Evolutionary conservation across 371 early-diverging fungal genomes (phyloP), one percentile per base, ranked within the genome.

Genomic region (Mortierella sp.): DNA sequence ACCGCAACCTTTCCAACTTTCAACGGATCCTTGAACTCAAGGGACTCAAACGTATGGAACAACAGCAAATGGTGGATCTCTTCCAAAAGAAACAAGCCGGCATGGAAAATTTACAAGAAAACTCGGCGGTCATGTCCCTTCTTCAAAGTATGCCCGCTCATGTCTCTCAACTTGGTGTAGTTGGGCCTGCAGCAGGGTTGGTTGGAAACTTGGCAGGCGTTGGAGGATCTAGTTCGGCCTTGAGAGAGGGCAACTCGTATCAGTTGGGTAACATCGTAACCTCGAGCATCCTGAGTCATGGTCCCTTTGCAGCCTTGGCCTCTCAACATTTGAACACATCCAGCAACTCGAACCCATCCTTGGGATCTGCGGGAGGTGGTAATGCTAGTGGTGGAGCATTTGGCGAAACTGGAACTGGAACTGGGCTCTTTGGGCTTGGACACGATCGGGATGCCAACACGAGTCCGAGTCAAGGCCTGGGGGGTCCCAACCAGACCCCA

Each of bases 11-110:
- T 4, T 82, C 82, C 28, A 88, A 88, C 28, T 95, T 96, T 62
- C 89, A 90, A 45, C 88, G 89, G 44, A 84, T 96, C 30, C 80
- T 97, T 66, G 92, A 92, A n/a, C 84, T 97, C n/a, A 97, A 97
- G 87, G 95, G 91, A 7, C 70, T 90, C 19, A 89, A 85, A 62
- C 84, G 86, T 46, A 64, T 77, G 11, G 91, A 91, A 7, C 90
- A 89, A 67, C 82, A 74, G 9, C 83, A 82, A 26, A 65, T 89
- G 51, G 71, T 88, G 7, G 90, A 90, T 19, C 63, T 83, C 21
- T 89, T 91, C 48, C 86, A 87, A 55, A 80, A 83, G 70, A 79
- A 79, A 37, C 80, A 73, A 16, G 60, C 30, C 4, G 66, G 64
- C 16, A 70, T 79, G 70, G 80, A 73, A 14, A 79, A 63, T 26